Conservation (phyloP, 2,329 filamentous ascomycete genomes). For the Alternaria sp. region DNA sequence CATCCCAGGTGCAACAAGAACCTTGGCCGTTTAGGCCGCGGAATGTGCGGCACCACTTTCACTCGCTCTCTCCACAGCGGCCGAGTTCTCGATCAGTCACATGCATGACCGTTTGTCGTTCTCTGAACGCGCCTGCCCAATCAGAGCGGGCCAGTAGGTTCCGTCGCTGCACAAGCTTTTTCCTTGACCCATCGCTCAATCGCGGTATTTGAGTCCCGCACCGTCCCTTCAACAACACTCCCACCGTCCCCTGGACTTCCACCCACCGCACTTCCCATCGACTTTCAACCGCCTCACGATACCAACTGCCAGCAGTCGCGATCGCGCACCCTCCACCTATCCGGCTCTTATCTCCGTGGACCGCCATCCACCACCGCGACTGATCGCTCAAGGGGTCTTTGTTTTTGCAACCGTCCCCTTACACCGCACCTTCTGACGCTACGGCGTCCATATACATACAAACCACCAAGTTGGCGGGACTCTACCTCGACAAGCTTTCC, state of each 20-base stretch:
- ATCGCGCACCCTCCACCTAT: slow-evolving; percentile 14
- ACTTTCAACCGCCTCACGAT: not conserved
- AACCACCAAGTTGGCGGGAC: slow-evolving; percentile 93
- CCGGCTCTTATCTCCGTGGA: slow-evolving; percentile 22
- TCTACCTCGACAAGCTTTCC: slow-evolving; percentile 72
- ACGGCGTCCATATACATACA: slow-evolving; percentile 50
- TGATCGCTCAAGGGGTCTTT: slow-evolving; percentile 28
- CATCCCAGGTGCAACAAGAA: not conserved
- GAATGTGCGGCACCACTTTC: not conserved
- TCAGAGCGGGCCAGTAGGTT: slow-evolving; percentile 1
- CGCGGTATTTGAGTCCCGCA: slow-evolving; percentile 14
- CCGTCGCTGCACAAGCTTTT: slow-evolving; percentile 13
- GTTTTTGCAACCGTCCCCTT: slow-evolving; percentile 27
- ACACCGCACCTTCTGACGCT: slow-evolving; percentile 39
- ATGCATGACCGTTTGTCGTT: slow-evolving; percentile 1
- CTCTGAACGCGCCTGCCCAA: slow-evolving; percentile 13
- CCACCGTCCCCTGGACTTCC: slow-evolving; percentile 38
- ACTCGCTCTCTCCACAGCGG: not conserved
- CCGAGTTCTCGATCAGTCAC: slow-evolving; percentile 4
- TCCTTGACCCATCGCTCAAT: slow-evolving; percentile 8
- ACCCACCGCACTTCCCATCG: slow-evolving; percentile 3
- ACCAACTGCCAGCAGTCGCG: slow-evolving; percentile 6
- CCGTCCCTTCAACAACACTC: slow-evolving; percentile 20
- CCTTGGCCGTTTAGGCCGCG: slow-evolving; percentile 1
- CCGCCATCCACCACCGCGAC: slow-evolving; percentile 32